A percentile compares a stretch with the other conserved stretches of the same genome.
phyloP scores from a whole-genome alignment of 345 rosid genomes.

The Microcos paniculata region DNA sequence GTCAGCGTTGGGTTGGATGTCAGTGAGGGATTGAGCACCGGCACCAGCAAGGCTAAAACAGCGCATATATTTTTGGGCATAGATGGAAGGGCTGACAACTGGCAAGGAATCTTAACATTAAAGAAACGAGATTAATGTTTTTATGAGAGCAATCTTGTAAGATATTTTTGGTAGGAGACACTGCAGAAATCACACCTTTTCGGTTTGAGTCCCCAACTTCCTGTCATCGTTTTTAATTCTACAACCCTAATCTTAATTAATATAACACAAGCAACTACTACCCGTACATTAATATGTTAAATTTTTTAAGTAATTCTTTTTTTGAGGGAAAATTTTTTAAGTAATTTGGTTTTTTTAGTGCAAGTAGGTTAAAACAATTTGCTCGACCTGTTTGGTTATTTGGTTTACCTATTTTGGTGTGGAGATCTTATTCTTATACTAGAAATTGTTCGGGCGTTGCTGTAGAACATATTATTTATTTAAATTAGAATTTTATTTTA shows the following conservation, averaged over 20 bases:
- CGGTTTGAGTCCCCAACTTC: background rate
- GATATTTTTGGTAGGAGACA: background rate
- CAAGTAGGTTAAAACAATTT: too few species aligned
- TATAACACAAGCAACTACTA: background rate
- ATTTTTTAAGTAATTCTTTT: background rate
- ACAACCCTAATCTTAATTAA: background rate
- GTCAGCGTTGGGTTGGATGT: constrained; percentile 29
- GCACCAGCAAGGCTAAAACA: background rate
- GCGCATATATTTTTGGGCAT: background rate
- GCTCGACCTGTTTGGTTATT: too few species aligned
- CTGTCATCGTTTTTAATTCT: background rate
- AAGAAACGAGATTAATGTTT: background rate
- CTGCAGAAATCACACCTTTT: background rate
- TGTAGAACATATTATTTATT: too few species aligned
- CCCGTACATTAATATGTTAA: background rate
- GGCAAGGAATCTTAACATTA: constrained; percentile 4
- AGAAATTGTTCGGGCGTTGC: too few species aligned
- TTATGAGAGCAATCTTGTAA: background rate
- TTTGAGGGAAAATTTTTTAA: too few species aligned
- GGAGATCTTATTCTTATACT: too few species aligned
- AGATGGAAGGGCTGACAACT: background rate
- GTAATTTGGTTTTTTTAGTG: too few species aligned
- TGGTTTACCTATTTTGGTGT: too few species aligned
- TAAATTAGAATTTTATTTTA: too few species aligned
- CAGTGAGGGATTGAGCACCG: constrained; percentile 15